A percentile compares a stretch with the other conserved stretches of the same genome.
These are phyloP conservation scores for Echinochloa phyllopogon DNA, from an alignment of 176 grass and related monocot species.

Conservation along the genomic window DNA sequence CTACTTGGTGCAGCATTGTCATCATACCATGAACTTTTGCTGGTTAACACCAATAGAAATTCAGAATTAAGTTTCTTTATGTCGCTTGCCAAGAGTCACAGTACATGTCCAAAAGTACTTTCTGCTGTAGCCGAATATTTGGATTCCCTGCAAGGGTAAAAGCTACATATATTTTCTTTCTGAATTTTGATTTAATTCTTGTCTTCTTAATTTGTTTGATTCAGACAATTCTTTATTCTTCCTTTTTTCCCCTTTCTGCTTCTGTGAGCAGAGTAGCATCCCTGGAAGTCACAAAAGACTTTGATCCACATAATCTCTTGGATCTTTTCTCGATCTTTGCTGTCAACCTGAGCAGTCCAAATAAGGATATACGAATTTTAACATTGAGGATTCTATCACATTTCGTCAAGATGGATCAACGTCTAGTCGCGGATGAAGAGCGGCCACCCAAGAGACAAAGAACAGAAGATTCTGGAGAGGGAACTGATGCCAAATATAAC, in stretches of 20 bases:
- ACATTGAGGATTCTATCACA: conserved; percentile 89
- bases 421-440: conserved; percentile 53
- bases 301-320: conserved; percentile 57
- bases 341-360: conserved; percentile 74
- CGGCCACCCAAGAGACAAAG: conserved; percentile 69
- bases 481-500: conserved; percentile 55
- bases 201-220: conserved; percentile 10
- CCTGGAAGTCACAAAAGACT: conserved; percentile 44
- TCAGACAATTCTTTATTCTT: conserved; percentile 31
- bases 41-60: conserved; percentile 36
- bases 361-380: conserved; percentile 71
- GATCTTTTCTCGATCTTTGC: conserved; percentile 58
- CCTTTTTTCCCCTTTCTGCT: conserved; percentile 25
- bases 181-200: not conserved
- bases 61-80: conserved; percentile 63
- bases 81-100: conserved; percentile 77
- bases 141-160: conserved; percentile 69
- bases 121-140: conserved; percentile 84
- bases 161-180: not conserved
- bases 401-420: conserved; percentile 56
- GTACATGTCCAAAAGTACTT: conserved; percentile 69
- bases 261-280: conserved; percentile 42
- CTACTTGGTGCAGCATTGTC: conserved; percentile 75
- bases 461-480: conserved; percentile 64
- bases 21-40: conserved; percentile 66